Percentiles rank a stretch among this genome's conserved stretches.
These are phyloP conservation scores for Barnettozyma sp. DNA, from an alignment of 805 yeast species.

Conservation along the genomic window DNA sequence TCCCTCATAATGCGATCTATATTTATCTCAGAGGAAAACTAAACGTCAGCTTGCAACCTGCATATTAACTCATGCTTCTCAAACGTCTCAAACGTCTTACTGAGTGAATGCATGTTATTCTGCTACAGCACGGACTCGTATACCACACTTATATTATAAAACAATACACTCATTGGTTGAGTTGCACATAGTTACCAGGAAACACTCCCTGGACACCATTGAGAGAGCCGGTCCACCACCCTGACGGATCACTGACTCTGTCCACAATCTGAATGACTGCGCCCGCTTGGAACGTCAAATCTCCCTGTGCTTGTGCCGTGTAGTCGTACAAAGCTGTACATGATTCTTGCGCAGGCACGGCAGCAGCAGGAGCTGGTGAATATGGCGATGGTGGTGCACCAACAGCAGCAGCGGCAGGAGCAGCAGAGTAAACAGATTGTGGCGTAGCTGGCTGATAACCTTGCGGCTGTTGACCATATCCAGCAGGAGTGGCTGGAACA, in stretches of 20 bases:
- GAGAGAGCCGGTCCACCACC: slow-evolving; percentile 95
- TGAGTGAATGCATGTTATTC: too few species aligned
- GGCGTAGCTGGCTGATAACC: slow-evolving; percentile 23
- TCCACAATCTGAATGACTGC: slow-evolving; percentile 77
- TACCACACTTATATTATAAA: too few species aligned
- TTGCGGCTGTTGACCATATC: slow-evolving; percentile 16
- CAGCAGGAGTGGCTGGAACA: too few species aligned
- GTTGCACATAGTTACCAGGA: slow-evolving; percentile 93
- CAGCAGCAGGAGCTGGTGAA: slow-evolving; percentile 22
- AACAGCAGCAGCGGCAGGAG: slow-evolving; percentile 26
- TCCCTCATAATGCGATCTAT: too few species aligned
- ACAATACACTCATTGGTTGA: slow-evolving; percentile 31
- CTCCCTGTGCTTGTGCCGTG: slow-evolving; percentile 90
- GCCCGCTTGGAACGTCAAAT: slow-evolving; percentile 82
- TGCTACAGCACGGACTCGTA: too few species aligned
- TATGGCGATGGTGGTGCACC: slow-evolving; percentile 28
- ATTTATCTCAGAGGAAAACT: too few species aligned
- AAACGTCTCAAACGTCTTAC: too few species aligned
- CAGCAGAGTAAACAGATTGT: slow-evolving; percentile 25
- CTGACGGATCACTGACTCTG: slow-evolving; percentile 77
- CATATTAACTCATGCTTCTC: too few species aligned
- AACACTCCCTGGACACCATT: slow-evolving; percentile 87
- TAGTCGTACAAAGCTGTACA: slow-evolving; percentile 92
- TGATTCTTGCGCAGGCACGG: slow-evolving; percentile 38
- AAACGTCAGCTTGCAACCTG: too few species aligned